phyloP scores from a whole-genome alignment of 208 protist species.

The Crithidia acanthocephali region DNA sequence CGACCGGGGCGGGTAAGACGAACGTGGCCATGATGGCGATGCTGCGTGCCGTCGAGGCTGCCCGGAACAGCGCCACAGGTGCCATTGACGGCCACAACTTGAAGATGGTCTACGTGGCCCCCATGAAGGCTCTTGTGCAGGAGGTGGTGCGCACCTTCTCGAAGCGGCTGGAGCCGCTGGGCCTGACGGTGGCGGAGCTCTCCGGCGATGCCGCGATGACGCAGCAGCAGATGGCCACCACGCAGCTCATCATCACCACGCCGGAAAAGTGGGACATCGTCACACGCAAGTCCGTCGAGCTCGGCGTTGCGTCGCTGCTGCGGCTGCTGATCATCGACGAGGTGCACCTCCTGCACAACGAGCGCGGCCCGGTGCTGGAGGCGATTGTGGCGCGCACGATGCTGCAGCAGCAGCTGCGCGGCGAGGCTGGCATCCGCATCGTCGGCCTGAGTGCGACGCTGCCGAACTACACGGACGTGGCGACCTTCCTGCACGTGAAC shows the following conservation, averaged over 20 bases:
- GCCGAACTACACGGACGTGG: conserved; percentile 99
- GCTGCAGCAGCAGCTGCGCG: conserved; percentile 81
- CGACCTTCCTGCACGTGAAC: conserved; percentile 97
- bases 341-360: conserved; percentile 99
- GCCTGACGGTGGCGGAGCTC: conserved; percentile 97
- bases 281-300: conserved; percentile 97
- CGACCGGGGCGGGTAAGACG: conserved; percentile 99
- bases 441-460: conserved; percentile 99
- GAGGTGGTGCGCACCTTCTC: conserved; percentile 99
- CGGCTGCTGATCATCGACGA: conserved; percentile 97
- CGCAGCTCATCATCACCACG: conserved; percentile 99
- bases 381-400: conserved; percentile 97
- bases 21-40: conserved; percentile 99
- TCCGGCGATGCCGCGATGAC: conserved; percentile 98
- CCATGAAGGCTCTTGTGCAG: conserved; percentile 99
- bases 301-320: conserved; percentile 85
- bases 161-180: conserved; percentile 91
- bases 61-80: conserved; percentile 20
- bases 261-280: conserved; percentile 99
- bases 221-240: conserved; percentile 96
- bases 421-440: conserved; percentile 93
- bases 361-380: conserved; percentile 99
- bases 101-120: conserved; percentile 99
- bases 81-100: conserved; percentile 58
- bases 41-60: conserved; percentile 88